Percentiles rank a stretch among this genome's conserved stretches.
These are phyloP conservation scores for Ogataea parapolymorpha DNA, from an alignment of 805 yeast genomes.

Conservation along the genomic window DNA sequence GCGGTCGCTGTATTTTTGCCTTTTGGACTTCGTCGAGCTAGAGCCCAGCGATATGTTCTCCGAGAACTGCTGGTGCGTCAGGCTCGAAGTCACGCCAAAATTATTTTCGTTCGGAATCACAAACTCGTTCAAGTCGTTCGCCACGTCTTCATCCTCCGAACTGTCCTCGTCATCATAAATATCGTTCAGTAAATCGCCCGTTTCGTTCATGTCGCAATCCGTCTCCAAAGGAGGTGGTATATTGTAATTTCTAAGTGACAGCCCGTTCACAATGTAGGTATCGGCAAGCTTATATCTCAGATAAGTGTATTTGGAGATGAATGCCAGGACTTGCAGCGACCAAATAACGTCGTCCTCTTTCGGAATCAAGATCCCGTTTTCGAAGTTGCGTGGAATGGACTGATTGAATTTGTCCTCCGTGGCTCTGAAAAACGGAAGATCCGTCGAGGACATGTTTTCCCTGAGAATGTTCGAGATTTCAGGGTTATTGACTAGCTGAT, in stretches of 20 bases:
- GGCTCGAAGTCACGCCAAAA: slow-evolving; percentile 2
- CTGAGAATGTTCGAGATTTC: slow-evolving; percentile 31
- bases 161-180: slow-evolving; percentile 22
- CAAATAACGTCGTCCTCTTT: slow-evolving; percentile 91
- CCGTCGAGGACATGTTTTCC: slow-evolving; percentile 18
- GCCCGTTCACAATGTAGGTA: slow-evolving; percentile 68
- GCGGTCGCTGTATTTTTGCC: slow-evolving; percentile 8
- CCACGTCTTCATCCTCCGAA: slow-evolving; percentile 38
- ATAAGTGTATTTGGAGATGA: slow-evolving; percentile 85
- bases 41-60: slow-evolving; percentile 4
- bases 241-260: slow-evolving; percentile 48
- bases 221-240: slow-evolving; percentile 34
- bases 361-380: slow-evolving; percentile 77
- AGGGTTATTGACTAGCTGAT: slow-evolving; percentile 25
- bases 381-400: slow-evolving; percentile 49
- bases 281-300: slow-evolving; percentile 71
- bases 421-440: slow-evolving; percentile 19
- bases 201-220: slow-evolving; percentile 25
- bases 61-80: slow-evolving; percentile 4
- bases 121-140: slow-evolving; percentile 38
- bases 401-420: slow-evolving; percentile 24
- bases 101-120: slow-evolving; percentile 15
- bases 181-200: slow-evolving; percentile 26
- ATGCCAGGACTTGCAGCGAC: slow-evolving; percentile 89
- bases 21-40: slow-evolving; percentile 3